Evolutionary conservation across 495 filamentous ascomycete species (phyloP), one percentile per base, ranked within the genome.

Genomic region (Sphaerosporella brunnea): DNA sequence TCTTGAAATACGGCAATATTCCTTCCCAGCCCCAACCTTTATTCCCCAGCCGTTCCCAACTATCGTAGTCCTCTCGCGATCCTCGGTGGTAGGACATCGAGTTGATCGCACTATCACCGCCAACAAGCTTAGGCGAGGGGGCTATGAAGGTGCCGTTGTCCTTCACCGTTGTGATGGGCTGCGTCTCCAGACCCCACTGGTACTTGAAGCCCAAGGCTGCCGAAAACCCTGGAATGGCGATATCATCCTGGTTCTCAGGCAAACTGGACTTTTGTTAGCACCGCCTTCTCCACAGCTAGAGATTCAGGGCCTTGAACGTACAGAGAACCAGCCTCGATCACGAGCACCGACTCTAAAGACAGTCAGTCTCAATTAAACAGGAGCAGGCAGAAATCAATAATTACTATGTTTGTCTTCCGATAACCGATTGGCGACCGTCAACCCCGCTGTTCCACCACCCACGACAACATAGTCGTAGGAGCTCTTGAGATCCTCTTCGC

Each of bases 11-110:
- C 1, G 74, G 72, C 18, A 74, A 53, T 19, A 82, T 57, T 26
- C 54, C 69, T 0, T 67, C 48, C 73, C 75, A 80, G 47, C 65
- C 69, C 78, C 77, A 81, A n/a, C 74, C 73, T 1, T 68, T 64
- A 52, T 77, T 79, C 1, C 79, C 77, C 2, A 78, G 57, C 3
- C 53, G 58, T 47, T 69, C 64, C 77, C 77, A 80, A 1, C 67
- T 60, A 51, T 80, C 71, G 49, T 71, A 76, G 52, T 76, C 69
- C 11, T 56, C 62, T 0, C 45, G 45, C 1, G 67, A 58, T 2
- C 69, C 70, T 10, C 68, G 57, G 30, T 67, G 63, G 46, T 65
- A 66, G 36, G 64, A 60, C 65, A 69, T 68, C 23, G 61, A 66
- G 23, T 70, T 68, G 47, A 70, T 57, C 1, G 59, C 55, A 21